A percentile compares a stretch with the other conserved stretches of the same genome.
phyloP scores from a whole-genome alignment of 768 basidiomycete genomes.

The Podaxis rugospora region DNA sequence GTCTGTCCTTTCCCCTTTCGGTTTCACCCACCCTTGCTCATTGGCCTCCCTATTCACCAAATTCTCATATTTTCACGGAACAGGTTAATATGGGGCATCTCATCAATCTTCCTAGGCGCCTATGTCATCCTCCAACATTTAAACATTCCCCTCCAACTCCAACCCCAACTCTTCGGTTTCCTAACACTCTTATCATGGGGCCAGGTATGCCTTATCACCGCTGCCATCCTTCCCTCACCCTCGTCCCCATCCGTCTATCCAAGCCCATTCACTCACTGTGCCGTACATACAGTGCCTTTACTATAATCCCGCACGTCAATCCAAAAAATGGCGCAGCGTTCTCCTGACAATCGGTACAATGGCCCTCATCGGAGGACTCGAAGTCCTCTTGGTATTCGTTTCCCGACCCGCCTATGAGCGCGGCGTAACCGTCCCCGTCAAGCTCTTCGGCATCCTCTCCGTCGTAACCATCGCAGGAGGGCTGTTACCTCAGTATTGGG shows the following conservation, averaged over 20 bases:
- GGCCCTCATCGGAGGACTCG: slow-evolving; percentile 48
- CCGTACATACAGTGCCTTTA: slow-evolving; percentile 52
- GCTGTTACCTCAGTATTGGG: slow-evolving; percentile 62
- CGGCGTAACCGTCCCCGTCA: slow-evolving; percentile 30
- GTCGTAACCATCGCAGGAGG: slow-evolving; percentile 52
- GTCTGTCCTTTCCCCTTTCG: slow-evolving; percentile 28
- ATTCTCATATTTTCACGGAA: not conserved
- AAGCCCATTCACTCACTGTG: not conserved
- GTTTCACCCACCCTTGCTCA: not conserved
- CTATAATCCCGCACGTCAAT: slow-evolving; percentile 48
- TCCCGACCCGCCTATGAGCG: slow-evolving; percentile 38
- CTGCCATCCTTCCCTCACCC: not conserved
- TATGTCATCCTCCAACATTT: slow-evolving; percentile 63
- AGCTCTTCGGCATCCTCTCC: slow-evolving; percentile 59
- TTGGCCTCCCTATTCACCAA: not conserved
- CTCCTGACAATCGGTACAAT: slow-evolving; percentile 34
- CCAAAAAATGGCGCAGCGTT: slow-evolving; percentile 20
- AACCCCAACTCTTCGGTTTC: slow-evolving; percentile 61
- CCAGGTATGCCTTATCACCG: slow-evolving; percentile 40
- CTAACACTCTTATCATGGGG: slow-evolving; percentile 60
- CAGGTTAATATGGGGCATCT: slow-evolving; percentile 59
- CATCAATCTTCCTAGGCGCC: slow-evolving; percentile 58
- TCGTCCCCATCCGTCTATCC: not conserved
- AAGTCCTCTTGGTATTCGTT: slow-evolving; percentile 56
- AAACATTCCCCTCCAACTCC: slow-evolving; percentile 68